Conservation (phyloP, 805 yeast genomes). For the Wickerhamiella slavikovae region DNA sequence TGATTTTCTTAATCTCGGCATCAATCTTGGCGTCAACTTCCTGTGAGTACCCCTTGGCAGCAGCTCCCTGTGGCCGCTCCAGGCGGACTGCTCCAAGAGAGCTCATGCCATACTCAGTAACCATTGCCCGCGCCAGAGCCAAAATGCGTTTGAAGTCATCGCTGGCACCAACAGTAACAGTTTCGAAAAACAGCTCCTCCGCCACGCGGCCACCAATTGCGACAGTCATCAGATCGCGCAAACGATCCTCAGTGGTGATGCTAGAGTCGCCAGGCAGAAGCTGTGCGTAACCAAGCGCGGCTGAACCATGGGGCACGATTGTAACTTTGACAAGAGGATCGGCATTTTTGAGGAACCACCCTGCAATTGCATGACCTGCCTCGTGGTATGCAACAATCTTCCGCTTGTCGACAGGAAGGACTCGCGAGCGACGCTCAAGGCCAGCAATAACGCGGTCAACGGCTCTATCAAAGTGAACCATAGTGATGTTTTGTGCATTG, state of each 20-base stretch:
- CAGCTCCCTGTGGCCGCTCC: constrained; percentile 27
- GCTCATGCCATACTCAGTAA: constrained; percentile 77
- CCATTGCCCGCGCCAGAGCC: constrained; percentile 77
- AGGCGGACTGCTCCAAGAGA: constrained; percentile 47
- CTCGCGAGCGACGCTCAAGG: constrained; percentile 65
- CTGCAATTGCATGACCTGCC: constrained; percentile 94
- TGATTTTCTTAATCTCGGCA: constrained; percentile 43
- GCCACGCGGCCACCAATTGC: constrained; percentile 83
- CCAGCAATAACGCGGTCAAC: constrained; percentile 91
- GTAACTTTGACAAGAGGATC: constrained; percentile 88
- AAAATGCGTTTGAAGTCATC: constrained; percentile 89
- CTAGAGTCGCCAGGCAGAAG: constrained; percentile 80
- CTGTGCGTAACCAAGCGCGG: constrained; percentile 92
- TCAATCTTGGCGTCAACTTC: constrained; percentile 50
- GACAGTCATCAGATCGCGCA: constrained; percentile 77
- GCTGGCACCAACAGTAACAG: constrained; percentile 81
- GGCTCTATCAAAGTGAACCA: constrained; percentile 72
- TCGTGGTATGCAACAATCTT: constrained; percentile 81
- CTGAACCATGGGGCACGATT: constrained; percentile 85
- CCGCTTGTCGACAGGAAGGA: constrained; percentile 63
- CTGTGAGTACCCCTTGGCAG: constrained; percentile 49
- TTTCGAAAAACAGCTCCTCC: constrained; percentile 70
- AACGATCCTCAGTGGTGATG: constrained; percentile 54
- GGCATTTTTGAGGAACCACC: constrained; percentile 76
- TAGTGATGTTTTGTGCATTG: constrained; percentile 37